phyloP scores from a whole-genome alignment of 345 rosid species.

The Eucalyptus erythrocorys region DNA sequence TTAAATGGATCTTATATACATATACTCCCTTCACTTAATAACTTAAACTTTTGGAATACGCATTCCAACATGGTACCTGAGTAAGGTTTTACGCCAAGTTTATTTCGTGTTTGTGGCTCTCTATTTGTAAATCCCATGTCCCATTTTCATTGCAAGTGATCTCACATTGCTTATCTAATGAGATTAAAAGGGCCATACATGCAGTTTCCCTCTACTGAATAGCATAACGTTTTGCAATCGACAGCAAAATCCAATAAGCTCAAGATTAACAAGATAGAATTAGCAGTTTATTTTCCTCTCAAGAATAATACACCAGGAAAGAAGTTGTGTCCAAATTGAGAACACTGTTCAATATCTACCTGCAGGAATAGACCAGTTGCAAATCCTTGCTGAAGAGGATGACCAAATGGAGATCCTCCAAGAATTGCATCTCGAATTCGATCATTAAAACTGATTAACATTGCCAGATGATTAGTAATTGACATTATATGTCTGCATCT shows the following conservation, averaged over 20 bases:
- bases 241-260: neutral
- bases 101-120: neutral
- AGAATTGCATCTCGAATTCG: slow-evolving; percentile 93
- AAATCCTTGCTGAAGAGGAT: slow-evolving; percentile 95
- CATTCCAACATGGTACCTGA: neutral
- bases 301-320: neutral
- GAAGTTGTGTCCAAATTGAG: neutral
- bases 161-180: neutral
- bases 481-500: neutral
- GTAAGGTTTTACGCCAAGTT: neutral
- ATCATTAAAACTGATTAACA: slow-evolving; percentile 72
- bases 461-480: neutral
- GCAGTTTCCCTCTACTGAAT: neutral
- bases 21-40: neutral
- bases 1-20: neutral
- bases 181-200: neutral
- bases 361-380: slow-evolving; percentile 73
- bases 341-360: slow-evolving; percentile 22
- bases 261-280: neutral
- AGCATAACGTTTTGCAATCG: neutral
- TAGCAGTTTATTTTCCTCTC: neutral
- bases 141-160: neutral
- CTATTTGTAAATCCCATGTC: neutral
- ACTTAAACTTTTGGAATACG: neutral
- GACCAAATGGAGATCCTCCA: slow-evolving; percentile 99